Evolutionary conservation across 176 grass and related monocot species (phyloP).

Genomic region (Eleusine indica): DNA sequence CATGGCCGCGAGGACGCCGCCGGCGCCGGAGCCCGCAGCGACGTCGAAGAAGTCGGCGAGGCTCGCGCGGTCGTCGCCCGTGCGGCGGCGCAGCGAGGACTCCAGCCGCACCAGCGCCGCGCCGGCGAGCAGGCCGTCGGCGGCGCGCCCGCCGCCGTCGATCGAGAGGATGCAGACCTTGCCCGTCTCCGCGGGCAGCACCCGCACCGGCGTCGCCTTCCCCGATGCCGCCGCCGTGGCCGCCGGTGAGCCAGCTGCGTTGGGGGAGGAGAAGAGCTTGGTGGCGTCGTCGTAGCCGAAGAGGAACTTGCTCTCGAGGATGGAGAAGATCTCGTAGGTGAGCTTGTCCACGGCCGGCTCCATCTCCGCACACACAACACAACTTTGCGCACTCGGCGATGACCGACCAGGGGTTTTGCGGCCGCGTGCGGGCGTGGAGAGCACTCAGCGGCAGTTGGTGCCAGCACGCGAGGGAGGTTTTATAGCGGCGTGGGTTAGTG

Average conservation of each 20-base stretch:
- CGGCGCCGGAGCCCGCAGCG: constrained; percentile 76
- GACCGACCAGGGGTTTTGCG: not conserved
- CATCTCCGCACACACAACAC: not conserved
- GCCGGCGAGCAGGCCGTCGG: constrained; percentile 77
- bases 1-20: constrained; percentile 89
- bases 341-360: constrained; percentile 86
- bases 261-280: constrained; percentile 54
- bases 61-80: constrained; percentile 52
- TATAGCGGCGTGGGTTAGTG: constrained; percentile 41
- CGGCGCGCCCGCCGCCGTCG: constrained; percentile 68
- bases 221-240: not conserved
- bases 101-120: constrained; percentile 68
- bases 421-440: constrained; percentile 14
- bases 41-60: constrained; percentile 93
- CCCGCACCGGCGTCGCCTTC: constrained; percentile 17
- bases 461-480: constrained; percentile 25
- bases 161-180: constrained; percentile 90
- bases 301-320: constrained; percentile 94
- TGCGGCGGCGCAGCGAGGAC: constrained; percentile 61
- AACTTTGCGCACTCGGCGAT: not conserved
- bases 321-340: constrained; percentile 95
- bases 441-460: constrained; percentile 35
- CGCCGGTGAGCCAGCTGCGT: not conserved
- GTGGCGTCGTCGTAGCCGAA: constrained; percentile 73
- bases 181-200: not conserved